Percentiles rank a stretch among this genome's conserved stretches.
phyloP scores from a whole-genome alignment of 2,329 filamentous ascomycete species.

The Mycosphaerella arachidis region DNA sequence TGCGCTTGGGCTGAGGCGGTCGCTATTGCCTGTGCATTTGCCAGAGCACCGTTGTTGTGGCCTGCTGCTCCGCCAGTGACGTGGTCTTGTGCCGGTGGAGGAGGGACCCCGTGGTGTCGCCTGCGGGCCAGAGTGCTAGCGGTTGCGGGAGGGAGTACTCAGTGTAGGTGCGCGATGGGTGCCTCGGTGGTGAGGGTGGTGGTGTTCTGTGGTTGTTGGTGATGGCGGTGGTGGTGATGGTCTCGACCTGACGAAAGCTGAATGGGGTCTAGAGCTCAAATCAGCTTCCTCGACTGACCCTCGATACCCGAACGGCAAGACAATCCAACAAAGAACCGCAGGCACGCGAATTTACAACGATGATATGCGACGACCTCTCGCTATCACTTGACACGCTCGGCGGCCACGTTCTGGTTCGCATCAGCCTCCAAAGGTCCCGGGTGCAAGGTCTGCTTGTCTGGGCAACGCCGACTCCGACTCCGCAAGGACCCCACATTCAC shows the following conservation, averaged over 20 bases:
- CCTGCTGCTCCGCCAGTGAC: slow-evolving; percentile 21
- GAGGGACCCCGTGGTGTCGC: slow-evolving; percentile 16
- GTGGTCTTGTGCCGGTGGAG: slow-evolving; percentile 14
- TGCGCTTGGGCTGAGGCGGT: slow-evolving; percentile 39
- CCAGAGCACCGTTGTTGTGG: slow-evolving; percentile 19
- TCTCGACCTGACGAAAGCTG: not conserved
- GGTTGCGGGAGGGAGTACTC: not conserved
- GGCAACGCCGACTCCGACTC: not conserved
- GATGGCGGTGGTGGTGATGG: not conserved
- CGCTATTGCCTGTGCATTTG: slow-evolving; percentile 27
- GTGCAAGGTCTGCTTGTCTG: not conserved
- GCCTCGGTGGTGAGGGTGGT: not conserved
- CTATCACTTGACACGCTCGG: not conserved
- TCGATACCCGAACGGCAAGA: not conserved
- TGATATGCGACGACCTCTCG: not conserved
- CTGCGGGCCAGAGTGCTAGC: slow-evolving; percentile 22
- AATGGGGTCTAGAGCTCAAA: not conserved
- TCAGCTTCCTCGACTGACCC: not conserved
- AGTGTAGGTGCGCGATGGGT: not conserved
- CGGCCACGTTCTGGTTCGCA: not conserved
- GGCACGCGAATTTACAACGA: not conserved
- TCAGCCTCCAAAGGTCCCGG: not conserved
- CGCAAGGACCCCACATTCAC: not conserved
- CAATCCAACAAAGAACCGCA: not conserved
- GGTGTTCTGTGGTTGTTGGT: not conserved